Evolutionary conservation across 768 basidiomycete species (phyloP), one percentile per base, ranked within the genome.

Genomic region (Boletus pseudo-olivaceus): DNA sequence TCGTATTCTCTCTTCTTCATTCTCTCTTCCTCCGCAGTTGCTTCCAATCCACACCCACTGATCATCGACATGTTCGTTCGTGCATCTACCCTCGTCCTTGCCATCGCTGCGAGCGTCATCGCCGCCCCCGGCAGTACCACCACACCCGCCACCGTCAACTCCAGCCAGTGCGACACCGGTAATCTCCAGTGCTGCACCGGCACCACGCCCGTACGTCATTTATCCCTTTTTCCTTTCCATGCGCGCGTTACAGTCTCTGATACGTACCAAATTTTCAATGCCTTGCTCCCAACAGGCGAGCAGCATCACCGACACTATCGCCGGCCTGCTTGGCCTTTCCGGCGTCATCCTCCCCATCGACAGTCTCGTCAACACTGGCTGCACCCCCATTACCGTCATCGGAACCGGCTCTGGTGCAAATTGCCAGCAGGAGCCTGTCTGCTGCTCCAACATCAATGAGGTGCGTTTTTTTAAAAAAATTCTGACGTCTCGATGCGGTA

Each of bases 51-150:
- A 19, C 14, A 11, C 17, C 19, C 7, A 10, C 9, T 27, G 26
- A 7, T 4, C 10, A 9, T 17, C 52, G 2, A 10, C 45, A 67
- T 67, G 65, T 54, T 65, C 35, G 2, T 57, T 26, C 51, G 53
- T 30, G 34, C 20, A 8, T 59, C 45, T 5, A 40, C 45, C 44
- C 7, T 65, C 44, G 34, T 61, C 41, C 47, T 67, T 5, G 55
- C 56, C 19, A 27, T 57, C 35, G 53, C 35, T 40, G 56, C 65
- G 5, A 15, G 42, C 39, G 49, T 5, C 47, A 33, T 61, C 11
- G 56, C 61, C 27, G 43, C 12, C 17, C 50, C 48, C 29, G 5
- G 29, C 19, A 8, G 1, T 9, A 2, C 37, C 26, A 9, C 4
- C 12, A n/a, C n/a, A n/a, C n/a, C n/a, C n/a, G n/a, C n/a, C n/a